phyloP scores from a whole-genome alignment of 805 yeast genomes.

The Naumovozyma dairenensis region DNA sequence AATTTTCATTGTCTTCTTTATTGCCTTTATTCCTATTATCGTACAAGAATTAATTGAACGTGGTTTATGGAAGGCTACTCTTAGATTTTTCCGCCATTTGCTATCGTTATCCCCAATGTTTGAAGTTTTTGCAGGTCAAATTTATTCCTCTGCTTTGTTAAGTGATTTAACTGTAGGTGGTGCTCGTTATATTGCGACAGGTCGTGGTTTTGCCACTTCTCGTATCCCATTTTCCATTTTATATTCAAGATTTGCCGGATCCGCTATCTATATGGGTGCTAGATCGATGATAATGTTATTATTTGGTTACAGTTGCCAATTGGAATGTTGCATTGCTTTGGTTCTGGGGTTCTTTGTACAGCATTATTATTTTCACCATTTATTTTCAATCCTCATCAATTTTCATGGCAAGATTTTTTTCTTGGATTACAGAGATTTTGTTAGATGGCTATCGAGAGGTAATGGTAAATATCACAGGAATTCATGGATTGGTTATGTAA shows the following conservation, averaged over 20 bases:
- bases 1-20: conserved; percentile 81
- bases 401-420: conserved; percentile 92
- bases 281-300: conserved; percentile 61
- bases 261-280: conserved; percentile 77
- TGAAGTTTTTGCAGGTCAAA: conserved; percentile 75
- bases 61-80: conserved; percentile 65
- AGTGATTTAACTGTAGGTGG: conserved; percentile 74
- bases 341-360: conserved; percentile 91
- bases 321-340: conserved; percentile 92
- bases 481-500: conserved; percentile 78
- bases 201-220: conserved; percentile 77
- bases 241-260: conserved; percentile 68
- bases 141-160: conserved; percentile 59
- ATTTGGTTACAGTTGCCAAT: conserved; percentile 61
- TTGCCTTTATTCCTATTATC: conserved; percentile 67
- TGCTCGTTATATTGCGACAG: conserved; percentile 78
- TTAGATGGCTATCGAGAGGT: conserved; percentile 87
- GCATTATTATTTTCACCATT: conserved; percentile 88
- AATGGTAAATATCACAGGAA: conserved; percentile 80
- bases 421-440: conserved; percentile 87
- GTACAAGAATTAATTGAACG: conserved; percentile 74
- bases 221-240: conserved; percentile 66
- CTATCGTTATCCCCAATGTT: conserved; percentile 67
- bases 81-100: conserved; percentile 59
- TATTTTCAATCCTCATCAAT: conserved; percentile 94